phyloP scores from a whole-genome alignment of 2,329 filamentous ascomycete genomes.

The Pseudocercospora eumusae region DNA sequence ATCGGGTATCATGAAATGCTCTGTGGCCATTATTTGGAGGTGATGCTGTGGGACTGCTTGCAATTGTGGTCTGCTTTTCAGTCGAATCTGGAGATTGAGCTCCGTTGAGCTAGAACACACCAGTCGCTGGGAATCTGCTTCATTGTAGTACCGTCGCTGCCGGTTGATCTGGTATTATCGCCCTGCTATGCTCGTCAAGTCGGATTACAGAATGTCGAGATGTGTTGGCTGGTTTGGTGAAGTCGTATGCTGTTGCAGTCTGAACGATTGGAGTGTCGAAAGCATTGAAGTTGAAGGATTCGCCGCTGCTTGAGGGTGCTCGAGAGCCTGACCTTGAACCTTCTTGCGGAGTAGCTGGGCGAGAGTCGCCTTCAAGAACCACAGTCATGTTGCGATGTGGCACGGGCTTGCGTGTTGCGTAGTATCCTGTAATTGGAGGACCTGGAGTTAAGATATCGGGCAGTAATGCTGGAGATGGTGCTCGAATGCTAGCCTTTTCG shows the following conservation, averaged over 20 bases:
- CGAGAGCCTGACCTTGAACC: background rate
- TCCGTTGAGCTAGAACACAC: background rate
- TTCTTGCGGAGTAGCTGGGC: background rate
- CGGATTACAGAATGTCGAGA: slow-evolving; percentile 2
- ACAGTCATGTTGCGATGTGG: slow-evolving; percentile 10
- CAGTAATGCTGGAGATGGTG: slow-evolving; percentile 7
- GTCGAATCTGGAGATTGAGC: background rate
- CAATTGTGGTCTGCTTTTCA: background rate
- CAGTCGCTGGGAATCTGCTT: background rate
- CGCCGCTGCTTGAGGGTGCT: slow-evolving; percentile 8
- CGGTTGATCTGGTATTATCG: background rate
- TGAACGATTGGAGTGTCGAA: slow-evolving; percentile 11
- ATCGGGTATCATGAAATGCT: background rate
- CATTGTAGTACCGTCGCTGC: background rate
- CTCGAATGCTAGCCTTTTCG: background rate
- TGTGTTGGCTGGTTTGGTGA: slow-evolving; percentile 4
- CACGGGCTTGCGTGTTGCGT: slow-evolving; percentile 1
- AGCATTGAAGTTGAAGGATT: slow-evolving; percentile 7
- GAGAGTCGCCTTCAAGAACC: slow-evolving; percentile 1
- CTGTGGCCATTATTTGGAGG: background rate
- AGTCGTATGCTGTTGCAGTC: slow-evolving; percentile 10
- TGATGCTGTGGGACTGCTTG: background rate
- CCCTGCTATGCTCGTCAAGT: slow-evolving; percentile 3
- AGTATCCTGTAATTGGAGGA: slow-evolving; percentile 6
- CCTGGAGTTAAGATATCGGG: background rate